These are phyloP conservation scores for Chaetomium globosum DNA, from an alignment of 2,329 filamentous ascomycete genomes.

Conservation along the genomic window DNA sequence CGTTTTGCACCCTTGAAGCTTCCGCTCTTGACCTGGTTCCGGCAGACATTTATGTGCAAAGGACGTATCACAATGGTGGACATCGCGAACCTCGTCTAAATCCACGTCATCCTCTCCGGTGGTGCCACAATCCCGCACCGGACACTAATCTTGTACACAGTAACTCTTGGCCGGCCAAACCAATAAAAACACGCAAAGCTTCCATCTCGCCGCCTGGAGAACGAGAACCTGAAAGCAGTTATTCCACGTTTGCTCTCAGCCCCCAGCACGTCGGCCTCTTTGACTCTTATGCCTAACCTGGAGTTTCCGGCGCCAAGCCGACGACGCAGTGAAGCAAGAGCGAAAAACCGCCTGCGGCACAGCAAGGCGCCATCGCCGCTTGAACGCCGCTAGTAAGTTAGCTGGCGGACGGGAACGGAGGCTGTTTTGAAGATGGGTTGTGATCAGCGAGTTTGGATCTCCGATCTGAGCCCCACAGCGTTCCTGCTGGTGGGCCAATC, in stretches of 20 bases:
- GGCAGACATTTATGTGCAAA: neutral
- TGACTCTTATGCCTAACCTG: neutral
- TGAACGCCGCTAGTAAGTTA: neutral
- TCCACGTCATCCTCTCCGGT: constrained; percentile 15
- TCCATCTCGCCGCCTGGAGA: neutral
- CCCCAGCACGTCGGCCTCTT: constrained; percentile 18
- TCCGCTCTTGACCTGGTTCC: neutral
- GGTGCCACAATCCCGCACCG: constrained; percentile 13
- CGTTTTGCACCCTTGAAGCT: neutral
- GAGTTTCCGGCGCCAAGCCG: neutral
- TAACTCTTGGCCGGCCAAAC: neutral
- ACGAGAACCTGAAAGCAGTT: neutral
- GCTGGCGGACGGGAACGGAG: neutral
- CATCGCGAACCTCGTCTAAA: neutral
- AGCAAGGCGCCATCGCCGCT: constrained; percentile 18
- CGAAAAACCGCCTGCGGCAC: constrained; percentile 23
- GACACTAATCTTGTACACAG: constrained; percentile 1
- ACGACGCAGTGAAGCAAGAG: constrained; percentile 23
- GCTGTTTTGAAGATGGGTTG: constrained; percentile 10
- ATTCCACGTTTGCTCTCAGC: neutral
- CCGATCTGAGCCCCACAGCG: constrained; percentile 17
- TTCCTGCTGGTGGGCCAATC: constrained; percentile 13
- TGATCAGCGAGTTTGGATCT: constrained; percentile 16
- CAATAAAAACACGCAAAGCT: neutral
- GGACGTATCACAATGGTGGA: neutral